Base-by-base conservation (phyloP, 129 eudicot genomes). In the Solidago caesia region DNA sequence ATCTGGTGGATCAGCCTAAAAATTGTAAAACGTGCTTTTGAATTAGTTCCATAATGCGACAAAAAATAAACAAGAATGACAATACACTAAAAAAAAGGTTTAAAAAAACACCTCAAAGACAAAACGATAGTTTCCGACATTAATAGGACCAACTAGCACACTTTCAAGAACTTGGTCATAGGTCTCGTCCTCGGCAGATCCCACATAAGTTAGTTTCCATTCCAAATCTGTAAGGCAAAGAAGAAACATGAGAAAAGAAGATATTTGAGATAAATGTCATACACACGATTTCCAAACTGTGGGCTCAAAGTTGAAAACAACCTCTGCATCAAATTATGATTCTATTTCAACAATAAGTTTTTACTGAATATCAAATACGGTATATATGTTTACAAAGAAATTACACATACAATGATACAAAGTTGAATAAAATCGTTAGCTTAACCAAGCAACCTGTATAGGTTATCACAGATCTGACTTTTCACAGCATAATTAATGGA, bases 171-270 rank as follows among this genome's bases (percentile, higher is more conserved):
- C 82, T 73, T 92, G 96, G 62, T 92, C 96, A 76, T 92, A 85
- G 10, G 96, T 83, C 27, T 92, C 97, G 52, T 92, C 97, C 86
- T 92, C 97, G 7, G 97, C 96, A 67, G 97, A 89, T 75, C 97
- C 97, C 46, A 92, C 96, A 67, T 92, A 92, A 15, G 80, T 82
- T 45, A 89, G 85, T 73, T 92, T 92, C 96, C 96, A 92, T 77
- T 87, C 96, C 79, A 92, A 62, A 84, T 92, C 96, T 92, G 87
- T 4, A 56, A 47, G 21, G 11, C 26, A 44, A 57, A 69, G 16
- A 67, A 61, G 27, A 15, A 44, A 43, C 43, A 44, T 46, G 41
- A 74, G 41, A n/a, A 10, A 65, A 53, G 42, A 66, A 15, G 33
- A 41, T 10, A 49, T 2, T 10, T 5, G 44, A 63, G 21, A 48